A percentile compares a stretch with the other conserved stretches of the same genome.
phyloP scores from a whole-genome alignment of 2,329 filamentous ascomycete genomes.

The Davidsoniella eucalypti region DNA sequence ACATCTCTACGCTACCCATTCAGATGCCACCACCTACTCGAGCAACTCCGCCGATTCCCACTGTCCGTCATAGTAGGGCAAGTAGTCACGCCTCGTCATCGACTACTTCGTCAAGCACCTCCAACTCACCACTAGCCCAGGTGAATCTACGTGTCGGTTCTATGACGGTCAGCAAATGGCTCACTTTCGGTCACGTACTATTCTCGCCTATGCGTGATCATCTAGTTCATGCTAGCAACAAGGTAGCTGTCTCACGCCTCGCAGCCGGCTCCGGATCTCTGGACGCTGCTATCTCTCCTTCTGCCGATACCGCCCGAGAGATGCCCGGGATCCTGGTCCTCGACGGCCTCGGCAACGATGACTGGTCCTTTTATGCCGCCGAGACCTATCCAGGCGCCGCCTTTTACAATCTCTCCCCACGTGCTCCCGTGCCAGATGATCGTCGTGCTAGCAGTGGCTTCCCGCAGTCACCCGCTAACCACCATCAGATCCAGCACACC shows the following conservation, averaged over 20 bases:
- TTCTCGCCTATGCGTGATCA: slow-evolving; percentile 54
- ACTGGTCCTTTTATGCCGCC: slow-evolving; percentile 77
- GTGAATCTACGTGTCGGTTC: slow-evolving; percentile 66
- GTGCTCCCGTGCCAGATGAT: slow-evolving; percentile 33
- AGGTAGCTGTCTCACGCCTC: slow-evolving; percentile 11
- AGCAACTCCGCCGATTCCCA: background rate
- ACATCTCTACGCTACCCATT: background rate
- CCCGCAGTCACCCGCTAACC: slow-evolving; percentile 47
- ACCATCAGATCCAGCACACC: slow-evolving; percentile 55
- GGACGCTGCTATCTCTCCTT: background rate
- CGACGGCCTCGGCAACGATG: slow-evolving; percentile 71
- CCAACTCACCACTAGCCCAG: slow-evolving; percentile 47
- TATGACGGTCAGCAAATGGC: slow-evolving; percentile 76
- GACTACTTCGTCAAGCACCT: slow-evolving; percentile 27
- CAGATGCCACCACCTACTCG: background rate
- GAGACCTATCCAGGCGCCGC: slow-evolving; percentile 60
- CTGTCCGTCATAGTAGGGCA: background rate
- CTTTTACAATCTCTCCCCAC: slow-evolving; percentile 59
- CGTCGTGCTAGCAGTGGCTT: slow-evolving; percentile 28
- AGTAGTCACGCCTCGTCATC: slow-evolving; percentile 14
- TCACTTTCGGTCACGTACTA: slow-evolving; percentile 67
- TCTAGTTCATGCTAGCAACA: slow-evolving; percentile 26
- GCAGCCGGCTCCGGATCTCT: background rate
- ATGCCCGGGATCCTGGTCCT: slow-evolving; percentile 52
- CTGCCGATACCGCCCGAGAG: slow-evolving; percentile 21